phyloP scores from a whole-genome alignment of 2,329 filamentous ascomycete genomes.

The Aspergillus intermedius region DNA sequence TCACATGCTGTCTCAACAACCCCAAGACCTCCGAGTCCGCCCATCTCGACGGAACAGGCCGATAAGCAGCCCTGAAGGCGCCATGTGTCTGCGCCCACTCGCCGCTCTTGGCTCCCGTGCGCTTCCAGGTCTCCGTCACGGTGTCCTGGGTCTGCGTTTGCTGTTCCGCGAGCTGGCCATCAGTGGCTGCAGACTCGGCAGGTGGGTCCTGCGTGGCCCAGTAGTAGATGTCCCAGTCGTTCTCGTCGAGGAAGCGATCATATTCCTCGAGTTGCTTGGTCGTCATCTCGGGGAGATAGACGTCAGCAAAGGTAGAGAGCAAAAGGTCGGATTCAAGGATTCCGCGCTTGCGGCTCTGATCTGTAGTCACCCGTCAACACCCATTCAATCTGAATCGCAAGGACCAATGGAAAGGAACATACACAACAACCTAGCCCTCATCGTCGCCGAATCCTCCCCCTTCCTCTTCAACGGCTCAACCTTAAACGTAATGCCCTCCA shows the following conservation, averaged over 20 bases:
- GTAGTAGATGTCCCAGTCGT: conserved; percentile 99
- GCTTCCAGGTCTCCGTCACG: conserved; percentile 44
- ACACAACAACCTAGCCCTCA: conserved; percentile 76
- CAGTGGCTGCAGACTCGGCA: conserved; percentile 17
- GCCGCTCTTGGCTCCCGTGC: conserved; percentile 52
- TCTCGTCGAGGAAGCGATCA: conserved; percentile 92
- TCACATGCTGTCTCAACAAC: conserved; percentile 75
- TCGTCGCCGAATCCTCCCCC: conserved; percentile 79
- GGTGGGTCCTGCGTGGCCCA: conserved; percentile 84
- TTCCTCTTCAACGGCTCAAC: conserved; percentile 81
- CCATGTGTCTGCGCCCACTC: conserved; percentile 98
- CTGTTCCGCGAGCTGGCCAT: conserved; percentile 4
- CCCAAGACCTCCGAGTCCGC: conserved; percentile 70
- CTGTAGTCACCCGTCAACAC: conserved; percentile 42
- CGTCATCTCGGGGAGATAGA: conserved; percentile 68
- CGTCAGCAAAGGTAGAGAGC: conserved; percentile 87
- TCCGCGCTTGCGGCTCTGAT: conserved; percentile 94
- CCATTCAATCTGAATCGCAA: background rate
- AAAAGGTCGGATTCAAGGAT: conserved; percentile 94
- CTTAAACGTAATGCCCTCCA: conserved; percentile 77
- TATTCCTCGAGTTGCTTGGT: conserved; percentile 70
- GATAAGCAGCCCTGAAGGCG: conserved; percentile 86
- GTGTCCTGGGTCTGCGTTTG: conserved; percentile 27
- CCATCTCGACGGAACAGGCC: conserved; percentile 84
- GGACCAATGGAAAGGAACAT: conserved; percentile 18